A percentile compares a stretch with the other conserved stretches of the same genome.
Evolutionary conservation across 176 grass and related monocot genomes (phyloP).

Genomic region (Cenchrus fungigraminus): DNA sequence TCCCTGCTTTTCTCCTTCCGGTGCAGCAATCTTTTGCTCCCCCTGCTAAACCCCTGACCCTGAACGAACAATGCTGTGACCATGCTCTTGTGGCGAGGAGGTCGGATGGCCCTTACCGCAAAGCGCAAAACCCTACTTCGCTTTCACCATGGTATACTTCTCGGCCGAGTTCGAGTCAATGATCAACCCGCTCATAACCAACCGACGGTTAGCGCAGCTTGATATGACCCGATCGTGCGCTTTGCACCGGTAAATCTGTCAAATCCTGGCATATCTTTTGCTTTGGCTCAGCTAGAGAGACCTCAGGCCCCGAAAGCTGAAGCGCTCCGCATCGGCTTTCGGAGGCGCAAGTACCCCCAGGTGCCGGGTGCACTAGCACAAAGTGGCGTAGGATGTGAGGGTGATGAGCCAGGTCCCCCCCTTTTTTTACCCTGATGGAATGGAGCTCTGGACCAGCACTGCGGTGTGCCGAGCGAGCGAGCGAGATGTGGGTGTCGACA

Average conservation of each 20-base stretch:
- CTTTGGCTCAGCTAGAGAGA: conserved; percentile 14
- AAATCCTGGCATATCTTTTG: conserved; percentile 9
- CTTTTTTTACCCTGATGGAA: conserved; percentile 21
- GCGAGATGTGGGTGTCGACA: neutral
- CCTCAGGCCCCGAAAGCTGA: neutral
- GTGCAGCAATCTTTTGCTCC: conserved; percentile 29
- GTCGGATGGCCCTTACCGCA: neutral
- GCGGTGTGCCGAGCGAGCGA: neutral
- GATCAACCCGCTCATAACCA: neutral
- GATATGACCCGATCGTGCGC: neutral
- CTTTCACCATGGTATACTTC: neutral
- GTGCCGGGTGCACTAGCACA: conserved; percentile 39
- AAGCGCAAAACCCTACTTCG: neutral
- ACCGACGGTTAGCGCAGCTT: neutral
- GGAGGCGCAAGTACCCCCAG: conserved; percentile 6
- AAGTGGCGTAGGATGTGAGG: conserved; percentile 42
- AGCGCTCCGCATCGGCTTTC: conserved; percentile 30
- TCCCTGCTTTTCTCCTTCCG: conserved; percentile 6
- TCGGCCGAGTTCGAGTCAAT: too few relatives aligned
- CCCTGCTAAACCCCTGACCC: conserved; percentile 14
- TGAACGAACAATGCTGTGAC: neutral
- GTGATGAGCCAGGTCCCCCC: neutral
- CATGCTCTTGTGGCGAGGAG: neutral
- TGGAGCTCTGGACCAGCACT: conserved; percentile 3
- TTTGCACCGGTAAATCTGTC: conserved; percentile 20